Evolutionary conservation across 140 eudicot genomes (phyloP), one percentile per base, ranked within the genome.

Genomic region (Senecio squalidus): DNA sequence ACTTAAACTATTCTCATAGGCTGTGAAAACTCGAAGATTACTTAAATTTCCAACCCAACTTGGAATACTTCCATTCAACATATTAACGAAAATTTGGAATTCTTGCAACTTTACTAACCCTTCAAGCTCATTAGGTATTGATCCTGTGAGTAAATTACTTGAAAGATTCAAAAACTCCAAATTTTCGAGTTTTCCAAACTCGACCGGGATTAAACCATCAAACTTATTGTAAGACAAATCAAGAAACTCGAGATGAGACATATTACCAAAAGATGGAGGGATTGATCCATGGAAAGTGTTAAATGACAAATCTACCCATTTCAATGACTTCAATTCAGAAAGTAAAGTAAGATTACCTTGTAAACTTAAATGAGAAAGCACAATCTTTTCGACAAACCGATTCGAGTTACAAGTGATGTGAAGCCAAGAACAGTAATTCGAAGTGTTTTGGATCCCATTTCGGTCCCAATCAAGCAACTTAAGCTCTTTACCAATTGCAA

Each of bases 191-290:
- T 72, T 62, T 11, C 88, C 90, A 59, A 82, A 55, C 34, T 84
- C 94, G 20, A 18, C 13, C 40, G 99, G 99, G 34, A 93, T 79
- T 39, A 72, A 67, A 44, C 85, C 79, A 13, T 58, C 90, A 76
- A 93, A 84, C 69, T 76, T 84, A 51, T 93, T 93, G 63, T 73
- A 82, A n/a, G 96, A 88, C 30, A 93, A 84, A 93, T 93, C 99
- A 82, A 93, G 95, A 88, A 88, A 83, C 77, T 93, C 85, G 62
- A 93, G 96, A 73, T 78, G 74, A 28, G 85, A 73, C 24, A 93
- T 72, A 30, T 88, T 63, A 43, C 95, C 96, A 64, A 93, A 66
- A 45, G 71, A 66, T 43, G 56, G 73, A 36, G 96, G 99, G 34
- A 93, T 79, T 62, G 73, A 34, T 22, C 96, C 99, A 75, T 83